Percentiles rank a stretch among this genome's conserved stretches.
phyloP scores from a whole-genome alignment of 257 asterid genomes.

The Verbena officinalis region DNA sequence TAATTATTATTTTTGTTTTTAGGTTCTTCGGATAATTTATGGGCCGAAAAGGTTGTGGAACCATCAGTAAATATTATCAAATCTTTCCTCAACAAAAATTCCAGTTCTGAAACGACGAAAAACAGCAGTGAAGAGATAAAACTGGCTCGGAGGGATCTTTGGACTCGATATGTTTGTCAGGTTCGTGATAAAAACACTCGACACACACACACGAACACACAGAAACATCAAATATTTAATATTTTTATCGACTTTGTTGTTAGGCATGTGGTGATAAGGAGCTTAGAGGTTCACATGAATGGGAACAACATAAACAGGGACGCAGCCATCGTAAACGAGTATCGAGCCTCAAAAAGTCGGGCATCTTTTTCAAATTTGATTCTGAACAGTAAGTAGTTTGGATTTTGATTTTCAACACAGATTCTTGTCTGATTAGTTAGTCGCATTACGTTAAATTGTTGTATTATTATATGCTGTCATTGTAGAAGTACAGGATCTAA shows the following conservation, averaged over 20 bases:
- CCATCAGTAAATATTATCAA: slow-evolving; percentile 55
- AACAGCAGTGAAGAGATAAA: slow-evolving; percentile 32
- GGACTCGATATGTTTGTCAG: slow-evolving; percentile 77
- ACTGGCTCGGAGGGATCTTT: slow-evolving; percentile 58
- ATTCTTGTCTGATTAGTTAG: too few relatives aligned
- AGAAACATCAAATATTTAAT: too few relatives aligned
- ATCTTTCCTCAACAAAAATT: slow-evolving; percentile 50
- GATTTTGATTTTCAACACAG: too few relatives aligned
- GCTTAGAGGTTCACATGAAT: slow-evolving; percentile 87
- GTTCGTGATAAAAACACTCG: slow-evolving; percentile 36
- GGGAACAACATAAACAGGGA: slow-evolving; percentile 89
- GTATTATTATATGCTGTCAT: too few relatives aligned
- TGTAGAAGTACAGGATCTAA: too few relatives aligned
- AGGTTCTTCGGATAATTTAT: slow-evolving; percentile 54
- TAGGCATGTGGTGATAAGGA: slow-evolving; percentile 87
- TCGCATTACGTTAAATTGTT: too few relatives aligned
- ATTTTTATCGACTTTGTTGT: not conserved
- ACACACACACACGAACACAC: not conserved
- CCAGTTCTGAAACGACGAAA: slow-evolving; percentile 28
- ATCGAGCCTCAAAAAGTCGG: slow-evolving; percentile 54
- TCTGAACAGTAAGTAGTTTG: not conserved
- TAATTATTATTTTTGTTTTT: slow-evolving; percentile 1
- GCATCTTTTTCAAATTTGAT: slow-evolving; percentile 12
- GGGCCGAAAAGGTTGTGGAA: slow-evolving; percentile 70
- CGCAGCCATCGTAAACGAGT: slow-evolving; percentile 78